Evolutionary conservation across 352 stramenopile genomes (phyloP).

Genomic region (Globisporangium iwayamae): DNA sequence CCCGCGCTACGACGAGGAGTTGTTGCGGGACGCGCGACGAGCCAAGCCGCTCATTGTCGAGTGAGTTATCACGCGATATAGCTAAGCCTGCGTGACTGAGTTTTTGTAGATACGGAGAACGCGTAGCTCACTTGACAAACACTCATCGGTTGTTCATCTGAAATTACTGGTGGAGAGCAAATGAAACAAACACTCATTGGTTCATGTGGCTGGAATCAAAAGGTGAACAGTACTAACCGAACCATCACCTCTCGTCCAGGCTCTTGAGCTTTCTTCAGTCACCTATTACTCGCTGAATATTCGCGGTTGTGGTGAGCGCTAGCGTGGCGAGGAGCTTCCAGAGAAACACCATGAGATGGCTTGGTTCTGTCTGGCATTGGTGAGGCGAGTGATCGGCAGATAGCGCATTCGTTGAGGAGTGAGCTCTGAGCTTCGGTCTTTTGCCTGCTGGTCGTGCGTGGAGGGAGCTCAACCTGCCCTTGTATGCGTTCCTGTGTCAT

Average conservation of each 20-base stretch:
- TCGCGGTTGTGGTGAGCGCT: neutral
- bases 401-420: neutral
- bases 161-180: too few species aligned
- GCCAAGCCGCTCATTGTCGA: conserved; percentile 43
- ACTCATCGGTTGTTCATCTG: too few species aligned
- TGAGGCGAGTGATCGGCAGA: neutral
- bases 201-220: too few species aligned
- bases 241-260: too few species aligned
- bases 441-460: neutral
- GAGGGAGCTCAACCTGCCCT: too few species aligned
- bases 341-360: neutral
- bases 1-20: conserved; percentile 46
- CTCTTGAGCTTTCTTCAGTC: too few species aligned
- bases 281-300: too few species aligned
- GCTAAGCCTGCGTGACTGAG: neutral
- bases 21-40: conserved; percentile 30
- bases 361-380: neutral
- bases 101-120: neutral
- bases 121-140: too few species aligned
- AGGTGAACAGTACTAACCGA: too few species aligned
- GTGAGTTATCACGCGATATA: neutral
- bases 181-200: too few species aligned
- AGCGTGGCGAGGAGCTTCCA: neutral
- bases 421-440: neutral
- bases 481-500: too few species aligned